phyloP scores from a whole-genome alignment of 768 basidiomycete genomes.

The Rhodotorula graminis region DNA sequence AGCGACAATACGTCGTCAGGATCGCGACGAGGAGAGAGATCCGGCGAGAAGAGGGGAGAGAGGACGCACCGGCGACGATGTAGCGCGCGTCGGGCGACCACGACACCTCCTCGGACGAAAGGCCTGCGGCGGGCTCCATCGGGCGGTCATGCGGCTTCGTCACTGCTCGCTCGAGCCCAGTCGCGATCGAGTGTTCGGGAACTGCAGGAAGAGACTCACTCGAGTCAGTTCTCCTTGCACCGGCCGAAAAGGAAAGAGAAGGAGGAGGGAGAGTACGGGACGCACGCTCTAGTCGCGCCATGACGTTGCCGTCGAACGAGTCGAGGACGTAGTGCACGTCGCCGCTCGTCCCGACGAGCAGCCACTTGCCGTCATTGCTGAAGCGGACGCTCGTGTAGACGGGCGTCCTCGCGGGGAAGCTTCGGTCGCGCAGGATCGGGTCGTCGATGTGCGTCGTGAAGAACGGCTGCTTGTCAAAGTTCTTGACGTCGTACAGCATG shows the following conservation, averaged over 20 bases:
- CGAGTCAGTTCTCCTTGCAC: too few relatives aligned
- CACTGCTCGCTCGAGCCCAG: slow-evolving; percentile 69
- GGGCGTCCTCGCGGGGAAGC: slow-evolving; percentile 79
- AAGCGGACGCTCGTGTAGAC: slow-evolving; percentile 87
- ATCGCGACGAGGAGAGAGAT: too few relatives aligned
- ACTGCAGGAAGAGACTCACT: neutral
- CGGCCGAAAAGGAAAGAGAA: too few relatives aligned
- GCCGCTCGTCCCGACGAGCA: slow-evolving; percentile 87
- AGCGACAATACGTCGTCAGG: neutral
- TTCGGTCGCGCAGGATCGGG: slow-evolving; percentile 60
- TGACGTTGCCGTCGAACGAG: slow-evolving; percentile 74
- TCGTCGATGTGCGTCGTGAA: slow-evolving; percentile 76
- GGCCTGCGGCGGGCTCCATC: slow-evolving; percentile 69
- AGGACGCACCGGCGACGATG: slow-evolving; percentile 66
- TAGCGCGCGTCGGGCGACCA: slow-evolving; percentile 95
- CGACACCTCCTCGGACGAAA: slow-evolving; percentile 84
- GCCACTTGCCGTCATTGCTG: slow-evolving; percentile 80
- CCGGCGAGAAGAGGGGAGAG: neutral
- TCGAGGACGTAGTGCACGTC: slow-evolving; percentile 91
- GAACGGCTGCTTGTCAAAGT: slow-evolving; percentile 91
- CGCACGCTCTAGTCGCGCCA: slow-evolving; percentile 61
- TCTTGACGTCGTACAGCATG: slow-evolving; percentile 74
- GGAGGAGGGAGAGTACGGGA: neutral
- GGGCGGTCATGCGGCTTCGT: slow-evolving; percentile 48
- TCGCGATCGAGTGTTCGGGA: slow-evolving; percentile 47